Percentiles rank a stretch among this genome's conserved stretches.
Evolutionary conservation across 371 early-diverging fungal species (phyloP).

Genomic region (Blakeslea trispora): DNA sequence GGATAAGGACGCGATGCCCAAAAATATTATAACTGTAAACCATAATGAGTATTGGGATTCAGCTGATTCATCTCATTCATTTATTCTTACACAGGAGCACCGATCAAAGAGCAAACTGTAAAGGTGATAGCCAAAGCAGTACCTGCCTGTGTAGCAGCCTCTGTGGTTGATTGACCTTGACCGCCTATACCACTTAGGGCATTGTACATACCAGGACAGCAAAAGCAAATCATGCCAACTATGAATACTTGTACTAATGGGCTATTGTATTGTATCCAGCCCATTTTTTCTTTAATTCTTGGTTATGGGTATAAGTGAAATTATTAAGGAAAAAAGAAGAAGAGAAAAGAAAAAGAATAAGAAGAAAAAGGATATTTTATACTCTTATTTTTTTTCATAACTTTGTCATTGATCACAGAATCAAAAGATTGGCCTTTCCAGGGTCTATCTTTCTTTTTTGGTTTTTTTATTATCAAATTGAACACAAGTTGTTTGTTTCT

Average conservation of each 20-base stretch:
- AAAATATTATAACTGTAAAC: constrained; percentile 51
- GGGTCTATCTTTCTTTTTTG: constrained; percentile 29
- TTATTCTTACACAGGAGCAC: constrained; percentile 48
- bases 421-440: constrained; percentile 8
- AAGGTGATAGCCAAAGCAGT: constrained; percentile 71
- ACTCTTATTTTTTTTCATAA: too few species aligned
- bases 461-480: neutral
- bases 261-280: constrained; percentile 48
- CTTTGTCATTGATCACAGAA: too few species aligned
- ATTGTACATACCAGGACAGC: constrained; percentile 87
- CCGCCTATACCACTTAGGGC: constrained; percentile 63
- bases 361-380: constrained; percentile 13
- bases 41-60: neutral
- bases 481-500: constrained; percentile 13
- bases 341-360: neutral
- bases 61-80: neutral
- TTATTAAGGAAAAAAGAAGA: neutral
- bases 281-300: constrained; percentile 12
- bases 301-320: neutral
- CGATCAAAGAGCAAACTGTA: constrained; percentile 65
- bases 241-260: constrained; percentile 66
- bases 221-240: constrained; percentile 75
- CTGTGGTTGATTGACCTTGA: constrained; percentile 54
- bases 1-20: constrained; percentile 56
- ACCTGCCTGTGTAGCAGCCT: constrained; percentile 63